Base-by-base conservation (phyloP, 1,284 basidiomycete genomes). In the Irpex sp. region DNA sequence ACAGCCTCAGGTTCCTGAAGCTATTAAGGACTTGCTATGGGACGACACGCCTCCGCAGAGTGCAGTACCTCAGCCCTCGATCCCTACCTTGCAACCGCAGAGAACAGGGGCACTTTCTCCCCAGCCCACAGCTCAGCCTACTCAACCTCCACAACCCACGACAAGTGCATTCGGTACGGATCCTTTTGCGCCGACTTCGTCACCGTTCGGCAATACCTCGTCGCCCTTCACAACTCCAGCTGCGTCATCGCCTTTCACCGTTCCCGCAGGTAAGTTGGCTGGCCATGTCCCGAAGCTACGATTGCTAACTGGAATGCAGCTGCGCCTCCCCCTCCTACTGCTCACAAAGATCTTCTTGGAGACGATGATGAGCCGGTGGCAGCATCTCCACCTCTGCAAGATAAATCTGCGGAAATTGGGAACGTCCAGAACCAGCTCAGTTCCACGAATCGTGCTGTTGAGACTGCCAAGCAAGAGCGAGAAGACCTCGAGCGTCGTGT, bases 361-460 rank as follows among this genome's bases (percentile, higher is more conserved):
- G 88, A 92, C 67, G 53, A 55, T 35, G 89, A 90, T 66, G 92
- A 94, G 57, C 86, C 74, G 4, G 78, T 75, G 1, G 74, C 81
- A 2, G 66, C 78, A 0, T 79, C 86, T 15, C 78, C 83, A 54
- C 79, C 84, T 36, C 71, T 90, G 1, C 85, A 89, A 8, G 86
- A 92, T 68, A 81, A 83, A 64, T 89, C 89, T 51, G 89, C 88
- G 2, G 92, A 95, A 69, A 88, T 96, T 54, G 94, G 93, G 6
- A 96, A 97, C 71, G 76, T 87, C 36, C 89, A 88, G 74, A 95
- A 94, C 69, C 91, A 95, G 69, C 78, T 96, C 43, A 81, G 83
- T 66, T 94, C 92, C n/a, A 96, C 93, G 1, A 88, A 83, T 57
- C 84, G 80, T 37, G 90, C 91, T 15, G 70, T 92, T 19, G 83